These are phyloP conservation scores for Botrytis fragariae DNA, from an alignment of 2,329 filamentous ascomycete genomes.

Conservation along the genomic window DNA sequence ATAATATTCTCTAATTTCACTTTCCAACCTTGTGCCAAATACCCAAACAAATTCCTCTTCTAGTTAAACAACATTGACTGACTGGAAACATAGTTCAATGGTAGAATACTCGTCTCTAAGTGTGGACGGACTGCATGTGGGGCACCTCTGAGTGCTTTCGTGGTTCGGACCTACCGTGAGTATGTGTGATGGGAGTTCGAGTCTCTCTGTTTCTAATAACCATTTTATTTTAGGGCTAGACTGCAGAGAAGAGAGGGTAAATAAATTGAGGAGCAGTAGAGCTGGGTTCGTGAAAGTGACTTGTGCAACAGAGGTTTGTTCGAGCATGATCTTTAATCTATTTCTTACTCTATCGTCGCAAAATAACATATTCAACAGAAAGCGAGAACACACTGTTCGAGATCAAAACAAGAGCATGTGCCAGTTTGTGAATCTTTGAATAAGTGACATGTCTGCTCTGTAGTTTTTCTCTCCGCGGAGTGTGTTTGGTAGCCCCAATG, in stretches of 20 bases:
- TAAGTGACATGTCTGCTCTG: background rate
- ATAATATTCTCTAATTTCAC: background rate
- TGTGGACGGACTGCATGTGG: background rate
- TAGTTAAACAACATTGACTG: background rate
- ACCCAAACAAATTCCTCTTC: background rate
- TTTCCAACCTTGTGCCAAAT: background rate
- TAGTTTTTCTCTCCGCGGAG: too few species aligned
- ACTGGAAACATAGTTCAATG: background rate
- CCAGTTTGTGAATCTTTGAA: background rate
- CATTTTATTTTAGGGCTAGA: background rate
- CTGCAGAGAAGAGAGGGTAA: background rate
- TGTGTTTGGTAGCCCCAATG: too few species aligned
- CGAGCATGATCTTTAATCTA: background rate
- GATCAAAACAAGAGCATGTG: background rate
- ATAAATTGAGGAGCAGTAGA: too few species aligned
- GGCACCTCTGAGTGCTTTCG: background rate
- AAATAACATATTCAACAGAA: background rate
- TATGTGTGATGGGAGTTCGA: background rate
- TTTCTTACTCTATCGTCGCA: background rate
- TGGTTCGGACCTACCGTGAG: background rate
- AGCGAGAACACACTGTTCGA: background rate
- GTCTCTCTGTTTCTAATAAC: background rate
- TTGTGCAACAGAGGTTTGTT: background rate
- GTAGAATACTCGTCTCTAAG: background rate
- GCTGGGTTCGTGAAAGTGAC: background rate